Conservation (phyloP, 129 eudicot species). For the Scalesia atractyloides region DNA sequence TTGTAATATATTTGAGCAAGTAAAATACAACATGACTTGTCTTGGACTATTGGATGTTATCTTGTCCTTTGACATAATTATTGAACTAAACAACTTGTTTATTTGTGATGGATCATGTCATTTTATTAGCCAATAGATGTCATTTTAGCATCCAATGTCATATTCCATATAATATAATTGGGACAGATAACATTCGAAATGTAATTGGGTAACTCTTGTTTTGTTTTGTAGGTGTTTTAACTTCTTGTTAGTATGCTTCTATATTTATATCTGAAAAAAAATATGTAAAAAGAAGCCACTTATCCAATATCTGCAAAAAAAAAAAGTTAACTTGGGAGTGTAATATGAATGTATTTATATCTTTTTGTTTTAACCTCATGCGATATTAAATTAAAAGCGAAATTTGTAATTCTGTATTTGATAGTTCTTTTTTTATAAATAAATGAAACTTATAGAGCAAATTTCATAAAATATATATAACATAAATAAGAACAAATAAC, state of each 20-base stretch:
- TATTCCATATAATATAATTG: neutral
- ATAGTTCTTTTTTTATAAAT: too few relatives aligned
- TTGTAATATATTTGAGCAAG: neutral
- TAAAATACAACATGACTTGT: neutral
- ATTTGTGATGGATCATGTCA: conserved; percentile 1
- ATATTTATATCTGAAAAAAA: too few relatives aligned
- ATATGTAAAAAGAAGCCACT: neutral
- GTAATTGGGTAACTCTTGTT: too few relatives aligned
- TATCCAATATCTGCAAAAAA: neutral
- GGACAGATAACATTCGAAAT: too few relatives aligned
- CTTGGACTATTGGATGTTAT: neutral
- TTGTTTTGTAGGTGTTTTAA: too few relatives aligned
- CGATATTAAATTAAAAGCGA: neutral
- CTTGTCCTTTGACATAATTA: neutral
- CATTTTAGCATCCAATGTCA: neutral
- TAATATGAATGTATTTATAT: too few relatives aligned
- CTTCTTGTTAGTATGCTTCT: too few relatives aligned
- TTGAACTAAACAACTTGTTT: neutral
- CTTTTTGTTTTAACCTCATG: too few relatives aligned
- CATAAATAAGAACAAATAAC: too few relatives aligned
- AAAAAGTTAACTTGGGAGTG: neutral
- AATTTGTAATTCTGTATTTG: neutral
- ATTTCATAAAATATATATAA: too few relatives aligned
- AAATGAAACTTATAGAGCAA: too few relatives aligned
- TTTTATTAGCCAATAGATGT: neutral